phyloP scores from a whole-genome alignment of 768 basidiomycete genomes.

The Pulveroboletus sp. region DNA sequence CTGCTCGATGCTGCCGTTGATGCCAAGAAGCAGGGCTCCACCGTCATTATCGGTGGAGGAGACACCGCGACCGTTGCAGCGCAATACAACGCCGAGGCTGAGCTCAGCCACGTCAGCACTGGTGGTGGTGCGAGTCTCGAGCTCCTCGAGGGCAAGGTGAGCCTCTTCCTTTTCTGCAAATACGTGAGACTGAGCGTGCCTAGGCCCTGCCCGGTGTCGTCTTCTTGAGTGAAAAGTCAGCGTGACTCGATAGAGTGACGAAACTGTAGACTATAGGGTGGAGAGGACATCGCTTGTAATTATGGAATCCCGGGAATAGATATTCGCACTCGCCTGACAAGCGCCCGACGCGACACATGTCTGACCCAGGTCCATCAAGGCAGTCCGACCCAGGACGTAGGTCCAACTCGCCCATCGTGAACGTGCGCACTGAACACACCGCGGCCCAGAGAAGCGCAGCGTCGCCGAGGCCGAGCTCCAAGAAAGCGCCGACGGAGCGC shows the following conservation, averaged over 20 bases:
- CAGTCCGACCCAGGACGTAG: slow-evolving; percentile 2
- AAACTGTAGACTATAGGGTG: slow-evolving; percentile 10
- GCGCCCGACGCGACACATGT: slow-evolving; percentile 6
- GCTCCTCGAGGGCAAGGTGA: slow-evolving; percentile 95
- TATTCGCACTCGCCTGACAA: slow-evolving; percentile 6
- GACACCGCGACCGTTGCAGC: slow-evolving; percentile 96
- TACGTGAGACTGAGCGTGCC: slow-evolving; percentile 14
- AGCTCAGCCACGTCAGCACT: slow-evolving; percentile 94
- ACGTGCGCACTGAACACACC: background rate
- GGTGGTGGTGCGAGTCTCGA: slow-evolving; percentile 94
- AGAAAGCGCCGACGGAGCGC: slow-evolving; percentile 9
- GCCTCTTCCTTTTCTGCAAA: slow-evolving; percentile 7
- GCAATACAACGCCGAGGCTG: slow-evolving; percentile 78
- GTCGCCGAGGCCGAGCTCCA: slow-evolving; percentile 12
- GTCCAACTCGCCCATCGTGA: slow-evolving; percentile 2
- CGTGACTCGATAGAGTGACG: slow-evolving; percentile 9
- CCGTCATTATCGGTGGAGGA: slow-evolving; percentile 94
- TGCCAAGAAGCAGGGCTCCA: slow-evolving; percentile 80
- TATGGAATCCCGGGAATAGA: slow-evolving; percentile 8
- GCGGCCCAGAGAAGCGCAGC: slow-evolving; percentile 20
- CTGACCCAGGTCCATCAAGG: slow-evolving; percentile 14
- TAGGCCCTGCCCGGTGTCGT: slow-evolving; percentile 89
- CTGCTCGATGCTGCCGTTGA: slow-evolving; percentile 84
- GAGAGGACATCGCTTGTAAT: slow-evolving; percentile 12
- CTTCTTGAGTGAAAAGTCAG: slow-evolving; percentile 75